These are phyloP conservation scores for Claviceps capensis DNA, from an alignment of 2,329 filamentous ascomycete genomes.

Conservation along the genomic window DNA sequence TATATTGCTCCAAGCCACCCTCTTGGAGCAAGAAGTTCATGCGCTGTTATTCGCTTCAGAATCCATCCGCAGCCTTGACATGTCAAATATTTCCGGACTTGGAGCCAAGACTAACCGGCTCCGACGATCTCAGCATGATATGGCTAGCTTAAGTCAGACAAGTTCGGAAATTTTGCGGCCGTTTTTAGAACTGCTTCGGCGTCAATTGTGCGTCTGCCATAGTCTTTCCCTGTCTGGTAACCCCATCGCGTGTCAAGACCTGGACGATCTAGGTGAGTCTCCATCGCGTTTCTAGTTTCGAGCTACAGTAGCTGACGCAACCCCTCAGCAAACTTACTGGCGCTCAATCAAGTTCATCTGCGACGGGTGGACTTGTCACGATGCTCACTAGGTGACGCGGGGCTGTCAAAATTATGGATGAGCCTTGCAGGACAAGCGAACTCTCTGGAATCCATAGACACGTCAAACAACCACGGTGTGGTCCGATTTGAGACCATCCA, in stretches of 20 bases:
- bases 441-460: conserved; percentile 33
- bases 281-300: background rate
- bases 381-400: conserved; percentile 36
- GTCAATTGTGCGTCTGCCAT: conserved; percentile 33
- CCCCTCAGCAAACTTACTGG: conserved; percentile 17
- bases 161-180: conserved; percentile 32
- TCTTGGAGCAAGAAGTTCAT: conserved; percentile 43
- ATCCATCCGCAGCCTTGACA: conserved; percentile 39
- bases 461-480: conserved; percentile 38
- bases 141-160: conserved; percentile 10
- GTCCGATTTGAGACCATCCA: conserved; percentile 34
- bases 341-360: conserved; percentile 24
- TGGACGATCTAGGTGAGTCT: conserved; percentile 33
- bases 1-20: conserved; percentile 32
- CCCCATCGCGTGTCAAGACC: conserved; percentile 28
- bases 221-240: conserved; percentile 39
- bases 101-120: conserved; percentile 11
- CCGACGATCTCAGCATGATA: conserved; percentile 13
- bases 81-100: conserved; percentile 28
- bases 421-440: conserved; percentile 30
- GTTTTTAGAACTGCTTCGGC: conserved; percentile 35
- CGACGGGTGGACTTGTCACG: conserved; percentile 36
- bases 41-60: conserved; percentile 41
- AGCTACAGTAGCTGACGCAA: conserved; percentile 1
- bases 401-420: conserved; percentile 33